Conservation (phyloP, 1,284 basidiomycete species). For the Ganoderma lucidum region DNA sequence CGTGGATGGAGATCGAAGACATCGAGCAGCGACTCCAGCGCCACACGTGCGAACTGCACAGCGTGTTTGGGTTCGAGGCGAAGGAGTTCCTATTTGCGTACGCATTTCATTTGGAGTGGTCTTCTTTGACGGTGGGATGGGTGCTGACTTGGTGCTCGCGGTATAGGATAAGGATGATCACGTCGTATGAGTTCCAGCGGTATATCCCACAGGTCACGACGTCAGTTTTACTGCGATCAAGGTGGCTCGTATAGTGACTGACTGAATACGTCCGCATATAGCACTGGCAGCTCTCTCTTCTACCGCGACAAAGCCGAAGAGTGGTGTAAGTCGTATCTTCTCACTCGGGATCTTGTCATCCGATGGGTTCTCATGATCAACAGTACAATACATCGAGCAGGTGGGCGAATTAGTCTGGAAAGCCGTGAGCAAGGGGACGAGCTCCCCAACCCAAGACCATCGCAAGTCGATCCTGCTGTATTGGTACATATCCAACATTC, state of each 20-base stretch:
- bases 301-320: slow-evolving; percentile 71
- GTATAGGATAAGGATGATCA: slow-evolving; percentile 66
- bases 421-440: slow-evolving; percentile 42
- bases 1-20: slow-evolving; percentile 73
- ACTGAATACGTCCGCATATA: slow-evolving; percentile 39
- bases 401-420: slow-evolving; percentile 56
- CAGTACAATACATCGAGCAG: slow-evolving; percentile 66
- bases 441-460: slow-evolving; percentile 26
- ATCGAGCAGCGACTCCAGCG: slow-evolving; percentile 66
- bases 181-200: slow-evolving; percentile 70
- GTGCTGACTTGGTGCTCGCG: slow-evolving; percentile 7
- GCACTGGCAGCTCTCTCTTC: slow-evolving; percentile 50
- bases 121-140: no score
- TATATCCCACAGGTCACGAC: slow-evolving; percentile 64
- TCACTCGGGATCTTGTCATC: slow-evolving; percentile 15
- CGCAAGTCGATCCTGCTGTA: slow-evolving; percentile 72
- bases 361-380: slow-evolving; percentile 46
- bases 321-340: slow-evolving; percentile 64
- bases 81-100: slow-evolving; percentile 79
- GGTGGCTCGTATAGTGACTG: background rate
- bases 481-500: slow-evolving; percentile 73
- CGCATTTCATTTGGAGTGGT: slow-evolving; percentile 35
- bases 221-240: slow-evolving; percentile 47
- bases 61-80: slow-evolving; percentile 69
- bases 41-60: slow-evolving; percentile 71